These are phyloP conservation scores for Sphagnum contortum DNA, from an alignment of 225 moss, liverwort and hornwort genomes.

Conservation along the genomic window DNA sequence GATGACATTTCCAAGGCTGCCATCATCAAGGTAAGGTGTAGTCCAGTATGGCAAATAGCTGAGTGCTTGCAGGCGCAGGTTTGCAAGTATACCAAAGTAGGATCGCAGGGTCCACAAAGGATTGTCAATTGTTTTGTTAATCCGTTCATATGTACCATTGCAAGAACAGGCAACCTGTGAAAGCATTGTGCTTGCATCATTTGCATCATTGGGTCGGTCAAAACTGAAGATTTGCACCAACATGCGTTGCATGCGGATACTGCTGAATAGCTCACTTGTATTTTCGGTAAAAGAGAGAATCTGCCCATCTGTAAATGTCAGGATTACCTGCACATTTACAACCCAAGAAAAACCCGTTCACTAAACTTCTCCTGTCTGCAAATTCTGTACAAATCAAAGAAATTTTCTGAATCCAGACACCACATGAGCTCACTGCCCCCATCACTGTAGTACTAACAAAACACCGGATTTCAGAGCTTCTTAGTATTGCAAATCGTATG, in stretches of 20 bases:
- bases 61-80: no score
- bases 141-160: conserved; percentile 28
- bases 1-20: no score
- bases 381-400: no score
- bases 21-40: no score
- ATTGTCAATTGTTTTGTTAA: conserved; percentile 19
- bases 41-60: no score
- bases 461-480: no score
- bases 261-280: conserved; percentile 4
- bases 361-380: no score
- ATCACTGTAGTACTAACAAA: no score
- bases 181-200: not conserved
- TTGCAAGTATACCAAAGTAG: not conserved
- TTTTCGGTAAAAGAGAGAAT: conserved; percentile 4
- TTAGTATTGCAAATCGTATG: no score
- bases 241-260: conserved; percentile 3
- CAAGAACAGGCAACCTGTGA: conserved; percentile 16
- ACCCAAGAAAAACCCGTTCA: not conserved
- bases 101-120: conserved; percentile 22
- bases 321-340: conserved; percentile 18
- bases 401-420: no score
- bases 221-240: conserved; percentile 26
- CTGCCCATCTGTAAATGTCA: conserved; percentile 36
- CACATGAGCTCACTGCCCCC: no score
- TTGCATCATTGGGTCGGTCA: conserved; percentile 11